phyloP scores from a whole-genome alignment of 805 yeast genomes.

The Candida vartiovaarae region DNA sequence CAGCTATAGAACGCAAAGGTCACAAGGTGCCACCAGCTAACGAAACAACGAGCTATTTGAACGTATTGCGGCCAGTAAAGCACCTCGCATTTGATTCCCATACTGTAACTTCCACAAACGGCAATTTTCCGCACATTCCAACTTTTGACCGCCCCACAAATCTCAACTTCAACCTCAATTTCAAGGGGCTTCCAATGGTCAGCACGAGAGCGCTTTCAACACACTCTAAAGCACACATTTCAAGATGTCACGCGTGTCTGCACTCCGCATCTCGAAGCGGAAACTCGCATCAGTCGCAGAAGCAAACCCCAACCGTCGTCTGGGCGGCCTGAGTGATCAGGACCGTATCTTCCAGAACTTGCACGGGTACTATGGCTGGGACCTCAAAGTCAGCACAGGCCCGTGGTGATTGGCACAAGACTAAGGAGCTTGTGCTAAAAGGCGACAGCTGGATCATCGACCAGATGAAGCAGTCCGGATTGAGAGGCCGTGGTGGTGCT shows the following conservation, averaged over 20 bases:
- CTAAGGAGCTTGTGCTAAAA: constrained; percentile 74
- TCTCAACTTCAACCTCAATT: neutral
- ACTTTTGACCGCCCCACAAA: neutral
- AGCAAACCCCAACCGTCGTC: constrained; percentile 41
- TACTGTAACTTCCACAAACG: neutral
- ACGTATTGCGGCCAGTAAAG: too few species aligned
- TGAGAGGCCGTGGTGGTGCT: constrained; percentile 92
- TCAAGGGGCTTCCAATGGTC: neutral
- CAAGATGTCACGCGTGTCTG: neutral
- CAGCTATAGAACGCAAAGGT: too few species aligned
- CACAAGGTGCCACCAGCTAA: too few species aligned
- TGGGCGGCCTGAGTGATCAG: constrained; percentile 74
- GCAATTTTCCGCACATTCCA: neutral
- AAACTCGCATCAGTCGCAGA: constrained; percentile 37
- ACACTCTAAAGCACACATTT: neutral
- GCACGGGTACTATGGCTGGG: constrained; percentile 68
- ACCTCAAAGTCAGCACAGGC: constrained; percentile 62
- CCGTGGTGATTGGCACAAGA: constrained; percentile 91
- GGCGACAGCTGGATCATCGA: constrained; percentile 90
- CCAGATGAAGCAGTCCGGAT: constrained; percentile 77
- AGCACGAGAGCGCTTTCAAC: neutral
- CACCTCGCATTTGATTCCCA: too few species aligned
- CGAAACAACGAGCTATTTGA: too few species aligned
- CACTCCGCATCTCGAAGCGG: constrained; percentile 5
- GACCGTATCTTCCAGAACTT: constrained; percentile 86